phyloP scores from a whole-genome alignment of 1,284 basidiomycete species.

The Irpex sp. region DNA sequence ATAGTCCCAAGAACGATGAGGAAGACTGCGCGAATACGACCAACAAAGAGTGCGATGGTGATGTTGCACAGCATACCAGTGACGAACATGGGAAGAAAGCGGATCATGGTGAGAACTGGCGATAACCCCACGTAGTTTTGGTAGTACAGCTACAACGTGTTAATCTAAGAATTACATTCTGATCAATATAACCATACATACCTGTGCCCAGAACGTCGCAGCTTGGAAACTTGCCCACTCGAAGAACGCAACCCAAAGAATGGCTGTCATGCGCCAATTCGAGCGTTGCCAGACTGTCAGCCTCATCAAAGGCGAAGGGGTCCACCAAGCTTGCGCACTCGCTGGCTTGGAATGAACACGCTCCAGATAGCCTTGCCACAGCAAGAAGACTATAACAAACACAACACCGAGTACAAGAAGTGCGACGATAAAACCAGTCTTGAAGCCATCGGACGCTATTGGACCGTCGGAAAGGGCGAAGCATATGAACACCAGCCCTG shows the following conservation, averaged over 20 bases:
- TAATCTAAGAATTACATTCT: neutral
- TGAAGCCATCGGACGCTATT: slow-evolving; percentile 68
- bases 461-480: slow-evolving; percentile 80
- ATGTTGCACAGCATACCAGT: slow-evolving; percentile 72
- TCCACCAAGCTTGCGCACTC: slow-evolving; percentile 21
- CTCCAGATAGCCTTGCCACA: slow-evolving; percentile 72
- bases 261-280: slow-evolving; percentile 61
- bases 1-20: slow-evolving; percentile 35
- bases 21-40: slow-evolving; percentile 49
- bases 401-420: slow-evolving; percentile 63
- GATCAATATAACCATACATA: slow-evolving; percentile 20
- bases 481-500: slow-evolving; percentile 74
- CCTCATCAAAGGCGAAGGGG: slow-evolving; percentile 67
- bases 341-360: slow-evolving; percentile 24
- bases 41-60: slow-evolving; percentile 60
- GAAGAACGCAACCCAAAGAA: slow-evolving; percentile 67
- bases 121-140: slow-evolving; percentile 54
- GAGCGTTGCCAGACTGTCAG: slow-evolving; percentile 67
- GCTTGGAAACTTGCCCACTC: slow-evolving; percentile 64
- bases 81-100: slow-evolving; percentile 76
- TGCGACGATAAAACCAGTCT: slow-evolving; percentile 58
- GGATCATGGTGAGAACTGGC: slow-evolving; percentile 70
- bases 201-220: slow-evolving; percentile 57
- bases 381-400: slow-evolving; percentile 55
- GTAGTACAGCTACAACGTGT: slow-evolving; percentile 51